Base-by-base conservation (phyloP, 345 rosid species). In the Euphorbia tirucalli region DNA sequence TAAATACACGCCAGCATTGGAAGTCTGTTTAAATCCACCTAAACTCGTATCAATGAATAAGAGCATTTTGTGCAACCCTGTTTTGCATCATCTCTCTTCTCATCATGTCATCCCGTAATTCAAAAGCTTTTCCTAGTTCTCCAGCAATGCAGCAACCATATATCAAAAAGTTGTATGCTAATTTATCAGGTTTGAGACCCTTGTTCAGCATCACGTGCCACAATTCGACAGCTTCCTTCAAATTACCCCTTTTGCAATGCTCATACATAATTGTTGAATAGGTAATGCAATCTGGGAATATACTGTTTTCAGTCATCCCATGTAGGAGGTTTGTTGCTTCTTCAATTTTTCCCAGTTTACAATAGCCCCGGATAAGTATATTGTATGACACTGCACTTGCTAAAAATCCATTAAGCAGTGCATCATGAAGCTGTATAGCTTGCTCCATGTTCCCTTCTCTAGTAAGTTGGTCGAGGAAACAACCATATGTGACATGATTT, bases 201-300 rank as follows among this genome's bases (percentile, higher is more conserved):
- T 77, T 82, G 59, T 73, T 70, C 7, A 68, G 83, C 98, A 94
- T 94, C 3, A 74, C 76, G 57, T 89, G 82, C 98, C 98, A 94
- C 61, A 89, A 73, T 74, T 73, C 70, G 18, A 88, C 61, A 5
- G 98, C 95, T 77, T 85, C 87, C 49, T 71, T 74, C 78, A 94
- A 78, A 74, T 80, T 62, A 10, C 87, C 87, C 73, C 78, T 80
- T 78, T 75, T 79, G 69, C 95, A 89, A 13, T 81, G 81, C 84
- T 94, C 90, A 56, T 82, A 78, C 49, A 94, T 89, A 76, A 94
- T 75, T 7, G 96, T 94, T 28, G 98, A 87, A 71, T 92, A 92
- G 3, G 97, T 89, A 68, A 94, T 81, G 76, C 96, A 89, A 78
- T 94, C 97, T 4, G 97, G 98, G 25, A 77, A 79, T 72, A 89